Conservation (phyloP, 176 grass and related monocot species). For the Lolium rigidum region DNA sequence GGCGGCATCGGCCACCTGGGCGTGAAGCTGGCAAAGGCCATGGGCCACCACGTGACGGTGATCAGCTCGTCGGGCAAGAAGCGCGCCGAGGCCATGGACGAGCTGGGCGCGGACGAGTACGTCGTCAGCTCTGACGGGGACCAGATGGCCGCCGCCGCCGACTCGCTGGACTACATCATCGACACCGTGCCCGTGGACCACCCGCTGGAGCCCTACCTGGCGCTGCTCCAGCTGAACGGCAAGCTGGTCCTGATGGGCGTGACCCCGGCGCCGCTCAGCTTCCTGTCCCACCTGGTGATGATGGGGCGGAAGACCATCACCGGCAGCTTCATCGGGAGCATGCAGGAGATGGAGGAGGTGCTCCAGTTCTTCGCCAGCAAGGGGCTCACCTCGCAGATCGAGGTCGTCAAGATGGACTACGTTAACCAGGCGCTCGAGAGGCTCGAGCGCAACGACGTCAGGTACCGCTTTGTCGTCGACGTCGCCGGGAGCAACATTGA, state of each 20-base stretch:
- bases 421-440: conserved; percentile 78
- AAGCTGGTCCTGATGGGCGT: conserved; percentile 82
- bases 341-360: conserved; percentile 76
- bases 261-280: conserved; percentile 75
- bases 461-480: conserved; percentile 95
- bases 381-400: conserved; percentile 78
- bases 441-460: conserved; percentile 82
- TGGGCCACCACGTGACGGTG: conserved; percentile 93
- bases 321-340: conserved; percentile 85
- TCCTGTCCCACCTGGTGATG: conserved; percentile 78
- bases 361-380: conserved; percentile 75
- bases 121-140: conserved; percentile 71
- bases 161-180: conserved; percentile 95
- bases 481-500: conserved; percentile 81
- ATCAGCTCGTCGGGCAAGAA: conserved; percentile 91
- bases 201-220: conserved; percentile 82
- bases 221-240: conserved; percentile 78
- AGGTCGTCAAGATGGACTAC: conserved; percentile 95
- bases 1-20: conserved; percentile 97
- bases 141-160: conserved; percentile 55
- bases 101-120: conserved; percentile 87
- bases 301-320: conserved; percentile 82
- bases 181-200: conserved; percentile 86
- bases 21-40: conserved; percentile 82
- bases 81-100: conserved; percentile 73